phyloP scores from a whole-genome alignment of 202 grass and related monocot species.

The Zizania palustris region DNA sequence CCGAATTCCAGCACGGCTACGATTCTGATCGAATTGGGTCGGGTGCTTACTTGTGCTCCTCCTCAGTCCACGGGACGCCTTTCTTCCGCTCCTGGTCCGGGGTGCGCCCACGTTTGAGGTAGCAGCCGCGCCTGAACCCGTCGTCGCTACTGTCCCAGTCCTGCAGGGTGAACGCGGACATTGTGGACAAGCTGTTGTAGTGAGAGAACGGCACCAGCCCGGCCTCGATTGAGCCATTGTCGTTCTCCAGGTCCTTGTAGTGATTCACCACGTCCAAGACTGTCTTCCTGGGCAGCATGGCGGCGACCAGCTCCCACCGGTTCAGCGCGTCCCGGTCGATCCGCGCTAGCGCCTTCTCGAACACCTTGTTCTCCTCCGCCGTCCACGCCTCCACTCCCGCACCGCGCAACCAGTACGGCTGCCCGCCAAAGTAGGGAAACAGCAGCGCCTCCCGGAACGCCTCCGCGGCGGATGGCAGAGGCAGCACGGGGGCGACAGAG shows the following conservation, averaged over 20 bases:
- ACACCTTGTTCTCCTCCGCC: conserved; percentile 75
- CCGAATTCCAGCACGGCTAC: background rate
- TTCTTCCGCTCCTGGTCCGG: conserved; percentile 91
- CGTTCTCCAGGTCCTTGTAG: conserved; percentile 75
- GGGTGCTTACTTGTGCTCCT: conserved; percentile 71
- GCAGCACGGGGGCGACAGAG: too few species aligned
- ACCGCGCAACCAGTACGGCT: conserved; percentile 45
- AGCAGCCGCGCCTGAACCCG: conserved; percentile 54
- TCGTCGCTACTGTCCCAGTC: conserved; percentile 59
- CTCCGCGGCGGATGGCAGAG: too few species aligned
- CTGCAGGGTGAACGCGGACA: conserved; percentile 51
- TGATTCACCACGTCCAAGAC: conserved; percentile 68
- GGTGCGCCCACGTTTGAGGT: conserved; percentile 48
- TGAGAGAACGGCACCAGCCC: conserved; percentile 72
- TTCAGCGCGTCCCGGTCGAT: conserved; percentile 68
- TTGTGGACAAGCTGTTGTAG: conserved; percentile 49
- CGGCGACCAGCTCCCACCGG: conserved; percentile 81
- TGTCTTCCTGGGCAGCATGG: conserved; percentile 64
- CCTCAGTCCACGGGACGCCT: conserved; percentile 91
- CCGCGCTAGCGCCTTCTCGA: conserved; percentile 75
- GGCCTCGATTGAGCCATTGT: conserved; percentile 73
- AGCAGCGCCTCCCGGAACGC: conserved; percentile 60
- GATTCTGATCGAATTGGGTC: background rate
- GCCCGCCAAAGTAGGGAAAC: conserved; percentile 51
- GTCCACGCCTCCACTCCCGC: conserved; percentile 53